Conservation (phyloP, 2,329 filamentous ascomycete genomes). For the Colletotrichum scovillei region DNA sequence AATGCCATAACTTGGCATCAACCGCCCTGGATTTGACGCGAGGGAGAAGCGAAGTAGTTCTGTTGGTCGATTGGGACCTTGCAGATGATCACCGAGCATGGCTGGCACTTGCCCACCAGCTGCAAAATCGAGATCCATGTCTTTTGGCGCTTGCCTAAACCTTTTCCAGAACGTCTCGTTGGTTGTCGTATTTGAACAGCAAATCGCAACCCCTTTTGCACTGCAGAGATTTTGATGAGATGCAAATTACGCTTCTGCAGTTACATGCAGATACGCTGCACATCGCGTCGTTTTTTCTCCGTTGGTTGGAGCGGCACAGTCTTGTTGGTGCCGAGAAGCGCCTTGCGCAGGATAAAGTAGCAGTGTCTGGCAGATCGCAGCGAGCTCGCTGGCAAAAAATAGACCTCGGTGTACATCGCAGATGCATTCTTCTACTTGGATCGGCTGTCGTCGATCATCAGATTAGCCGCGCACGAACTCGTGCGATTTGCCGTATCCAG, state of each 20-base stretch:
- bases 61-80: not conserved
- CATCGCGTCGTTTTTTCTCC: not conserved
- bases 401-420: not conserved
- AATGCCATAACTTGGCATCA: not conserved
- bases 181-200: not conserved
- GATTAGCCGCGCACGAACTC: not conserved
- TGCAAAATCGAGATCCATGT: slow-evolving; percentile 11
- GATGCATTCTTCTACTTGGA: not conserved
- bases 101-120: slow-evolving; percentile 4
- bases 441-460: not conserved
- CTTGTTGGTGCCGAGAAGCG: not conserved
- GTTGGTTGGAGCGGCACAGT: slow-evolving; percentile 20
- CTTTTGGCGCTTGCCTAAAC: not conserved
- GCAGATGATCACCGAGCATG: not conserved
- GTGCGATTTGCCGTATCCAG: not conserved
- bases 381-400: not conserved
- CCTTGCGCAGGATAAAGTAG: not conserved
- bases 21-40: not conserved
- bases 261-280: slow-evolving; percentile 12
- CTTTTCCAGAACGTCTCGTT: not conserved
- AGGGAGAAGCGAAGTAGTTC: slow-evolving; percentile 8
- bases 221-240: slow-evolving; percentile 29
- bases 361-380: not conserved
- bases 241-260: slow-evolving; percentile 35
- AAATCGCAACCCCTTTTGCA: slow-evolving; percentile 19